These are phyloP conservation scores for Tetrahymena thermophila DNA, from an alignment of 73 alveolate species.

Conservation along the genomic window DNA sequence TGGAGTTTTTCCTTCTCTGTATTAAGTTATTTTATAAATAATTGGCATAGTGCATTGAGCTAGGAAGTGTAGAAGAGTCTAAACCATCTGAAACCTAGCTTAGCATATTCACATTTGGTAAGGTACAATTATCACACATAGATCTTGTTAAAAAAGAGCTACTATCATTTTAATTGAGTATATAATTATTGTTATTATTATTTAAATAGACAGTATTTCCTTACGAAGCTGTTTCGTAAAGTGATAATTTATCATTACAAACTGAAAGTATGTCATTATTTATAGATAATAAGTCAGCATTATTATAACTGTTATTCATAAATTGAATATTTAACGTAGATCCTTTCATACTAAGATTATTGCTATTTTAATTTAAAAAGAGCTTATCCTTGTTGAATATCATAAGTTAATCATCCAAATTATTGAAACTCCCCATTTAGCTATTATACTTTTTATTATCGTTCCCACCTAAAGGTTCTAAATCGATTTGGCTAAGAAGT, in stretches of 20 bases:
- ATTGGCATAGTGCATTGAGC: background rate
- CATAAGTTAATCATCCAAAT: background rate
- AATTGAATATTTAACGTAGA: background rate
- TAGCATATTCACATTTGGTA: background rate
- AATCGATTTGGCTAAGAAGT: background rate
- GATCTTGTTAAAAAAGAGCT: background rate
- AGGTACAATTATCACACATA: background rate
- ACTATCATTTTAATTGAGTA: background rate
- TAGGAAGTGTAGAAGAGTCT: background rate
- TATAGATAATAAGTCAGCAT: background rate
- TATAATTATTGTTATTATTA: background rate
- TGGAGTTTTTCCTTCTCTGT: background rate
- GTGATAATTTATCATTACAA: background rate
- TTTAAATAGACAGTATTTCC: background rate
- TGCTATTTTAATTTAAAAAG: background rate
- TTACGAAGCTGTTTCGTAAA: background rate
- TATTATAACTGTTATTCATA: background rate
- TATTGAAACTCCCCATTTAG: background rate
- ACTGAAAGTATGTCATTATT: background rate
- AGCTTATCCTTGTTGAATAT: background rate
- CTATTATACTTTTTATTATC: background rate
- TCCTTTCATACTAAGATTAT: background rate
- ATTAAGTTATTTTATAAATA: background rate
- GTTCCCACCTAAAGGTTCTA: background rate
- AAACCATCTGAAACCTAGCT: background rate